These are phyloP conservation scores for Lecanosticta acicola DNA, from an alignment of 2,329 filamentous ascomycete genomes.

Conservation along the genomic window DNA sequence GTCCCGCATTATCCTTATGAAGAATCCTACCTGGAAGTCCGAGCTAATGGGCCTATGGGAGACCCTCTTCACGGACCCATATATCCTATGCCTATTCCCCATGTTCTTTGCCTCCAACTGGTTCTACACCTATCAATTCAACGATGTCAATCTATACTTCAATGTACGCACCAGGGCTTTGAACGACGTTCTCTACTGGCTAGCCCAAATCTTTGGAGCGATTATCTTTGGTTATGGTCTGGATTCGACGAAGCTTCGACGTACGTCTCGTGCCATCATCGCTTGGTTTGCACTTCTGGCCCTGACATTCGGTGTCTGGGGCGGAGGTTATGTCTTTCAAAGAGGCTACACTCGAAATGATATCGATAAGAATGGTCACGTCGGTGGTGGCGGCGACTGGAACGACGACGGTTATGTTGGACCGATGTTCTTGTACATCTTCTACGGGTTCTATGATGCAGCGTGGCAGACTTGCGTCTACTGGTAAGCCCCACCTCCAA, in stretches of 20 bases:
- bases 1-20: slow-evolving; percentile 75
- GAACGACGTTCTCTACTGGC: slow-evolving; percentile 68
- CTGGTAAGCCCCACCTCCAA: slow-evolving; percentile 48
- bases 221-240: slow-evolving; percentile 65
- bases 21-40: slow-evolving; percentile 70
- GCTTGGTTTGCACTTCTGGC: slow-evolving; percentile 58
- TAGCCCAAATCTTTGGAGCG: slow-evolving; percentile 70
- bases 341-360: slow-evolving; percentile 48
- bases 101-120: slow-evolving; percentile 75
- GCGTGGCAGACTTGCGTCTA: slow-evolving; percentile 86
- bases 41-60: slow-evolving; percentile 71
- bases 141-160: slow-evolving; percentile 67
- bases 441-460: slow-evolving; percentile 83
- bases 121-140: slow-evolving; percentile 76
- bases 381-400: slow-evolving; percentile 60
- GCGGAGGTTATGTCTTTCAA: slow-evolving; percentile 74
- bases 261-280: slow-evolving; percentile 62
- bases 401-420: slow-evolving; percentile 61
- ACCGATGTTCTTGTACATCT: slow-evolving; percentile 82
- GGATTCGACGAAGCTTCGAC: slow-evolving; percentile 54
- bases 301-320: slow-evolving; percentile 73
- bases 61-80: slow-evolving; percentile 63
- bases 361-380: slow-evolving; percentile 17
- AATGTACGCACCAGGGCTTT: slow-evolving; percentile 68
- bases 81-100: slow-evolving; percentile 68